Percentiles rank a stretch among this genome's conserved stretches.
Conservation (phyloP, 768 basidiomycete genomes). For the Russula sp. region DNA sequence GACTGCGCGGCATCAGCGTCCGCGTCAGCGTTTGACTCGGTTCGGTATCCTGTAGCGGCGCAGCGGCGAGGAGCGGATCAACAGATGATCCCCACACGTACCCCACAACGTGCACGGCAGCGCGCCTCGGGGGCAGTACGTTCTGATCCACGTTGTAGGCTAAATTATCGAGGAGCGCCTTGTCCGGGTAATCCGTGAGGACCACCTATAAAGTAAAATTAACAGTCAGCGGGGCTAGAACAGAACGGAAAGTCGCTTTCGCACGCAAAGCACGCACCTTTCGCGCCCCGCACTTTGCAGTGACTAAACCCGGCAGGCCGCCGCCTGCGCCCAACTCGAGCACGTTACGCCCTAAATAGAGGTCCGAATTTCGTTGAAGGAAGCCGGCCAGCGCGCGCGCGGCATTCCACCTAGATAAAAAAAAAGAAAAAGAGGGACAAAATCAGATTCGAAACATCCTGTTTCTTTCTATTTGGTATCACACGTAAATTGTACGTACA, state of each 20-base stretch:
- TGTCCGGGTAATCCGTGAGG: constrained; percentile 91
- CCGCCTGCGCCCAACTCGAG: constrained; percentile 95
- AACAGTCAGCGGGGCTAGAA: no score
- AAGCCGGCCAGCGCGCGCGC: constrained; percentile 68
- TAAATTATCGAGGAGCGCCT: constrained; percentile 71
- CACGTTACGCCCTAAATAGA: constrained; percentile 50
- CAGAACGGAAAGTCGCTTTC: no score
- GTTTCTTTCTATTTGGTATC: no score
- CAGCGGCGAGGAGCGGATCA: constrained; percentile 43
- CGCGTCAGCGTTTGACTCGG: not conserved
- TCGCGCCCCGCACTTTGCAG: constrained; percentile 64
- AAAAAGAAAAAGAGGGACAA: not conserved
- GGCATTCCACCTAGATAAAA: constrained; percentile 68
- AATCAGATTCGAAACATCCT: not conserved
- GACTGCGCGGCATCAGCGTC: constrained; percentile 17
- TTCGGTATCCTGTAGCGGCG: constrained; percentile 28
- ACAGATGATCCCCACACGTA: constrained; percentile 78
- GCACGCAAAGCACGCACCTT: constrained; percentile 45
- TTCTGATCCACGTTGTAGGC: constrained; percentile 64
- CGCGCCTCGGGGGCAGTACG: constrained; percentile 34
- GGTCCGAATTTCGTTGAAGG: constrained; percentile 51
- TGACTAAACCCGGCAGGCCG: constrained; percentile 79
- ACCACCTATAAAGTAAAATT: constrained; percentile 67
- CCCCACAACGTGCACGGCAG: constrained; percentile 43
- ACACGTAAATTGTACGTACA: constrained; percentile 44